A percentile compares a stretch with the other conserved stretches of the same genome.
phyloP scores from a whole-genome alignment of 345 rosid genomes.

The Melastoma malabathricum region DNA sequence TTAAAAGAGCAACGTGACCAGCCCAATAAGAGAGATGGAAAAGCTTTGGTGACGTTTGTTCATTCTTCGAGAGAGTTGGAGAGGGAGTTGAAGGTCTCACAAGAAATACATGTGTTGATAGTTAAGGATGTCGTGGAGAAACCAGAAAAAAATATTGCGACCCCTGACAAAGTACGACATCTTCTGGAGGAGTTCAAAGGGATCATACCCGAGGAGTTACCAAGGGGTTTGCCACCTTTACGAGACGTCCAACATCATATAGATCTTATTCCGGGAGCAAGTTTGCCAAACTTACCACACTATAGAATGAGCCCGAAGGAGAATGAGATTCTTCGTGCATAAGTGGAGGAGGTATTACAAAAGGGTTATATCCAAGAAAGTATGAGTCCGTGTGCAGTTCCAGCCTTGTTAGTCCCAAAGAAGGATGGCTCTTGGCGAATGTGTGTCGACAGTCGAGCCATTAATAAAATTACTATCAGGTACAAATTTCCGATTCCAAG shows the following conservation, averaged over 20 bases:
- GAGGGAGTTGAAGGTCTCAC: no score
- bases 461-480: not conserved
- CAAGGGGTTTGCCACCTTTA: not conserved
- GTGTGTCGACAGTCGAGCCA: slow-evolving; percentile 2
- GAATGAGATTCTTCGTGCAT: not conserved
- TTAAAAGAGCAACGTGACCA: no score
- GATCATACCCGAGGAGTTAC: slow-evolving; percentile 1
- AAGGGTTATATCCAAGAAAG: slow-evolving; percentile 4
- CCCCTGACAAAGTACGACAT: not conserved
- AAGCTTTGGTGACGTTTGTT: no score
- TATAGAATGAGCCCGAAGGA: slow-evolving; percentile 8
- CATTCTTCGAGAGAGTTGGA: no score
- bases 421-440: not conserved
- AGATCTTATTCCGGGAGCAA: not conserved
- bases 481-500: not conserved
- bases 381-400: slow-evolving; percentile 7
- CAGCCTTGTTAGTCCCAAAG: slow-evolving; percentile 1
- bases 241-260: slow-evolving; percentile 4
- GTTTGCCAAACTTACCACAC: slow-evolving; percentile 6
- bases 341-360: slow-evolving; percentile 2
- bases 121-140: no score
- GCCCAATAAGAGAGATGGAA: no score
- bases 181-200: not conserved
- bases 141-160: not conserved
- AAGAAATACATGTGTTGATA: no score